These are phyloP conservation scores for Syncephalastrum monosporum DNA, from an alignment of 371 early-diverging fungal genomes.

Conservation along the genomic window DNA sequence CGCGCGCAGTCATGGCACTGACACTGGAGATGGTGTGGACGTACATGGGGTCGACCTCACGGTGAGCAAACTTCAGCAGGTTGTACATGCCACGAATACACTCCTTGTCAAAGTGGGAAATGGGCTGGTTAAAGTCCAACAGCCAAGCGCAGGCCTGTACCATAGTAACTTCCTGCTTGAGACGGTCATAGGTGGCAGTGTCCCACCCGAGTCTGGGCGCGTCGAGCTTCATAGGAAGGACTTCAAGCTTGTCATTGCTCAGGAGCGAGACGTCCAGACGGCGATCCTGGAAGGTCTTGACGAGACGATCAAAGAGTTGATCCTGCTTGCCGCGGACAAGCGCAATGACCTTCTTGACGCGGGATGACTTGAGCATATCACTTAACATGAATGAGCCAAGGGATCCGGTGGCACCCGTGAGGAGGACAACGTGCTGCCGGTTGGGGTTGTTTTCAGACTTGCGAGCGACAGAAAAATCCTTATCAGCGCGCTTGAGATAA, in stretches of 20 bases:
- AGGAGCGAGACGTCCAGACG: slow-evolving; percentile 13
- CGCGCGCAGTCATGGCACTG: slow-evolving; percentile 14
- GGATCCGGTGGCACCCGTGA: slow-evolving; percentile 48
- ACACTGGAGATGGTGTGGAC: slow-evolving; percentile 35
- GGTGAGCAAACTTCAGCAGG: slow-evolving; percentile 29
- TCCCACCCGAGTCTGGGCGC: slow-evolving; percentile 26
- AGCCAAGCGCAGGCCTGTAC: slow-evolving; percentile 35
- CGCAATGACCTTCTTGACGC: slow-evolving; percentile 29
- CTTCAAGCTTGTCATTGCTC: background rate
- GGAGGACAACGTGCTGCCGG: slow-evolving; percentile 22
- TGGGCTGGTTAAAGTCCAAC: slow-evolving; percentile 28
- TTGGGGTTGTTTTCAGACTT: background rate
- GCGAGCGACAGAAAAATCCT: slow-evolving; percentile 17
- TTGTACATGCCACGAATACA: slow-evolving; percentile 32
- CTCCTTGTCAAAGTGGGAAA: slow-evolving; percentile 27
- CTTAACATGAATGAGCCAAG: slow-evolving; percentile 35
- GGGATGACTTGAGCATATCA: slow-evolving; percentile 18
- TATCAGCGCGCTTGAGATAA: slow-evolving; percentile 21
- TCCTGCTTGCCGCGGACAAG: slow-evolving; percentile 24
- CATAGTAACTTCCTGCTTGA: slow-evolving; percentile 26
- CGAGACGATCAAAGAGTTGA: slow-evolving; percentile 18
- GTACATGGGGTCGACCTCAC: slow-evolving; percentile 27
- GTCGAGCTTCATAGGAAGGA: slow-evolving; percentile 11
- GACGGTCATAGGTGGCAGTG: slow-evolving; percentile 16
- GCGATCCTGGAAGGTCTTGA: slow-evolving; percentile 24